phyloP scores from a whole-genome alignment of 2,329 filamentous ascomycete genomes.

The Orbilia brochopaga region DNA sequence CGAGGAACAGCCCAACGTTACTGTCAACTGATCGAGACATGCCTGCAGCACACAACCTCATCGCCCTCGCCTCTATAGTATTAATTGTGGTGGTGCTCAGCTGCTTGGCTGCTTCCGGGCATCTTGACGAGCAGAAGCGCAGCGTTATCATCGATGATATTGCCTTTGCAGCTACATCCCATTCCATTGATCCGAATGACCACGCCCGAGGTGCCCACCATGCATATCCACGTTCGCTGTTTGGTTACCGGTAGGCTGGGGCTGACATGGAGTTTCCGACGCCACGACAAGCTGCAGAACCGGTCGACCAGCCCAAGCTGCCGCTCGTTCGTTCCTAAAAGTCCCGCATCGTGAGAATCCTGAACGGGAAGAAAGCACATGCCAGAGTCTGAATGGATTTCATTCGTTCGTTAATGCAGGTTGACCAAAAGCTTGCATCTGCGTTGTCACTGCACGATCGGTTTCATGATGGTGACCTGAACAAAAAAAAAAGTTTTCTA shows the following conservation, averaged over 20 bases:
- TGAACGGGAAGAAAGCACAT: constrained; percentile 49
- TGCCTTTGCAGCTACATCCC: constrained; percentile 13
- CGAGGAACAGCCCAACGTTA: constrained; percentile 3
- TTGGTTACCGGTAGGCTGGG: constrained; percentile 47
- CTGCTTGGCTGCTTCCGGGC: constrained; percentile 23
- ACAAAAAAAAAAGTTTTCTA: not conserved
- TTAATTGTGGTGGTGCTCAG: constrained; percentile 4
- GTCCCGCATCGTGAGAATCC: constrained; percentile 49
- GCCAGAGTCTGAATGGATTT: constrained; percentile 19
- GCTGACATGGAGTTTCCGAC: constrained; percentile 45
- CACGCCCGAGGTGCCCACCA: constrained; percentile 20
- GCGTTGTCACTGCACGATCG: constrained; percentile 64
- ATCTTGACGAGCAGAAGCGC: constrained; percentile 12
- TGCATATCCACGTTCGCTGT: constrained; percentile 22
- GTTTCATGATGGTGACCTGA: constrained; percentile 59
- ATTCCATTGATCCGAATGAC: constrained; percentile 49
- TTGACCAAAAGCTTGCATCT: constrained; percentile 60
- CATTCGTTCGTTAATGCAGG: constrained; percentile 50
- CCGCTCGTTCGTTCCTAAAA: constrained; percentile 47
- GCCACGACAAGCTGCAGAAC: constrained; percentile 28
- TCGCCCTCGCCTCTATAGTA: not conserved
- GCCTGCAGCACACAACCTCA: too few species aligned
- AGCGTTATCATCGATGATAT: not conserved
- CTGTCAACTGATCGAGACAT: not conserved
- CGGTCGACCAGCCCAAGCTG: not conserved